A percentile compares a stretch with the other conserved stretches of the same genome.
These are phyloP conservation scores for Clonostachys byssicola DNA, from an alignment of 2,329 filamentous ascomycete species.

Conservation along the genomic window DNA sequence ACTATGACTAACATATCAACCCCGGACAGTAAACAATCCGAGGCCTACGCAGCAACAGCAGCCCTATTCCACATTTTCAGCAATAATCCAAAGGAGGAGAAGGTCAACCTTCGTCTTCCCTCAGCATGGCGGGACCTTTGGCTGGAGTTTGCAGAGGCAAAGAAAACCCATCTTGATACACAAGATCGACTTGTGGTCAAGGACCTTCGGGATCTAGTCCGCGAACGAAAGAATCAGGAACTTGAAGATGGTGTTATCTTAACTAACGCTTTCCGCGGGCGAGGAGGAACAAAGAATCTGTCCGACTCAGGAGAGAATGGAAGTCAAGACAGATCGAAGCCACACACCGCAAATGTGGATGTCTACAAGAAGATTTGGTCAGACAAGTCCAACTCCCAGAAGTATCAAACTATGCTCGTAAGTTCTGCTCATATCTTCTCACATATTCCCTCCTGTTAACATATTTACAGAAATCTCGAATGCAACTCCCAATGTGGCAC, in stretches of 20 bases:
- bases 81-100: conserved; percentile 78
- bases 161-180: conserved; percentile 66
- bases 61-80: conserved; percentile 80
- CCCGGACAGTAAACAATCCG: conserved; percentile 74
- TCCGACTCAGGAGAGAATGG: conserved; percentile 45
- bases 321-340: conserved; percentile 35
- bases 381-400: conserved; percentile 49
- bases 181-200: conserved; percentile 66
- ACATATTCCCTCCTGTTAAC: background rate
- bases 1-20: conserved; percentile 74
- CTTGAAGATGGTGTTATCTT: conserved; percentile 72
- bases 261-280: conserved; percentile 69
- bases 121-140: conserved; percentile 82
- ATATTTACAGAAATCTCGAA: conserved; percentile 49
- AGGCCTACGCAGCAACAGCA: conserved; percentile 77
- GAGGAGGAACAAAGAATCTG: conserved; percentile 38
- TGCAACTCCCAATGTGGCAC: conserved; percentile 83
- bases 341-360: conserved; percentile 33
- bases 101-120: conserved; percentile 74
- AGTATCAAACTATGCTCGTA: conserved; percentile 76
- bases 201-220: conserved; percentile 65
- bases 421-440: conserved; percentile 14
- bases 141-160: conserved; percentile 68
- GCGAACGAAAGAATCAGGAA: conserved; percentile 64
- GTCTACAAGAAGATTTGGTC: conserved; percentile 55